Percentiles rank a stretch among this genome's conserved stretches.
phyloP scores from a whole-genome alignment of 352 stramenopile genomes.

The Phytophthora brassicae region DNA sequence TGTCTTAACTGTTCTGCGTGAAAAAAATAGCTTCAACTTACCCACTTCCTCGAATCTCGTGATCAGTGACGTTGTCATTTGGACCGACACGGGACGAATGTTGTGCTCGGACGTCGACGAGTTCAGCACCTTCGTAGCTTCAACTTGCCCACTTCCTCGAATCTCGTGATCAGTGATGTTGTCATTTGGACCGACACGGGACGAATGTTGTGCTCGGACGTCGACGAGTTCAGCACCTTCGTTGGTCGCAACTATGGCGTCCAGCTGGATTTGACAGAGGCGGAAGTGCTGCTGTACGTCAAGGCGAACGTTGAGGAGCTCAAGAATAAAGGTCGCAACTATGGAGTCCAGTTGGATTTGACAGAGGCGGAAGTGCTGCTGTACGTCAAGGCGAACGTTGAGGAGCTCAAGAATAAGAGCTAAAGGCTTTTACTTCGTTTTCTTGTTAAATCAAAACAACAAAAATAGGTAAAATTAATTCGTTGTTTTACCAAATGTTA shows the following conservation, averaged over 20 bases:
- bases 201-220: slow-evolving; percentile 60
- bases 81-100: slow-evolving; percentile 61
- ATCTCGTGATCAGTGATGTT: slow-evolving; percentile 61
- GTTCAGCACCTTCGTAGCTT: slow-evolving; percentile 67
- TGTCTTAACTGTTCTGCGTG: slow-evolving; percentile 7
- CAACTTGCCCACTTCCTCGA: slow-evolving; percentile 41
- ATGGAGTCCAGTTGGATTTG: slow-evolving; percentile 69
- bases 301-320: slow-evolving; percentile 75
- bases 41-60: slow-evolving; percentile 46
- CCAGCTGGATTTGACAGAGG: slow-evolving; percentile 62
- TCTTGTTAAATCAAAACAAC: too few species aligned
- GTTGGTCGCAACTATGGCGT: slow-evolving; percentile 62
- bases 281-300: slow-evolving; percentile 64
- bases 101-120: slow-evolving; percentile 61
- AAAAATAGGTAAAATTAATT: too few species aligned
- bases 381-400: slow-evolving; percentile 71
- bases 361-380: slow-evolving; percentile 60
- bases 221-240: slow-evolving; percentile 67
- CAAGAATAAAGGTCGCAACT: slow-evolving; percentile 52
- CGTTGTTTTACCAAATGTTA: neutral
- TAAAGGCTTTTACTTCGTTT: too few species aligned
- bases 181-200: slow-evolving; percentile 69
- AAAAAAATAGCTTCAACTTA: slow-evolving; percentile 27
- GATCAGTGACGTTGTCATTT: slow-evolving; percentile 72
- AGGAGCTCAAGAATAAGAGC: slow-evolving; percentile 30